These are phyloP conservation scores for Reutealis trisperma DNA, from an alignment of 345 rosid species.

Conservation along the genomic window DNA sequence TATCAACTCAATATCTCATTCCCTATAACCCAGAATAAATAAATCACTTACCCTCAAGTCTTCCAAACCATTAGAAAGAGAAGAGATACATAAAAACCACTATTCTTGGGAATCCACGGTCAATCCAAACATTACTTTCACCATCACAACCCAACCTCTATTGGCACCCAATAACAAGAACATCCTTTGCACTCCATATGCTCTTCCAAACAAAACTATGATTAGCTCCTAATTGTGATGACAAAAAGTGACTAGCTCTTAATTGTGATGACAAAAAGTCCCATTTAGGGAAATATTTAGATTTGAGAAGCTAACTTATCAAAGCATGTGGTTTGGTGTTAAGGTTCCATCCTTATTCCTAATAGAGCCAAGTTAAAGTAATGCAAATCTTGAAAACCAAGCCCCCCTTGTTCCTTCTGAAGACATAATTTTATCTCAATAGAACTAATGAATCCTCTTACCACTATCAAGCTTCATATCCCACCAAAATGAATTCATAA, in stretches of 20 bases:
- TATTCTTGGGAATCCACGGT: background rate
- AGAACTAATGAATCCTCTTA: background rate
- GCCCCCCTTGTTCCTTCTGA: background rate
- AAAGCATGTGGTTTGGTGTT: background rate
- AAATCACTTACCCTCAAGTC: too few relatives aligned
- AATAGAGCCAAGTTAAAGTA: background rate
- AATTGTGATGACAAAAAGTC: background rate
- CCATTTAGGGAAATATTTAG: background rate
- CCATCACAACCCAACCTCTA: background rate
- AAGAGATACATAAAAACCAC: too few relatives aligned
- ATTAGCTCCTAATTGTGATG: background rate
- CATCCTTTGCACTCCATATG: background rate
- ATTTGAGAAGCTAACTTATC: background rate
- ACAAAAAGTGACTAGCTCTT: background rate
- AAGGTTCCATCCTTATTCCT: background rate
- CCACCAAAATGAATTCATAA: constrained; percentile 3
- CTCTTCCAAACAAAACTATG: background rate
- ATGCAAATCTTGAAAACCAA: background rate
- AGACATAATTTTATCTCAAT: background rate
- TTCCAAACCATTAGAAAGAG: too few relatives aligned
- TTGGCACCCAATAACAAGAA: background rate
- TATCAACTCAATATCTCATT: too few relatives aligned
- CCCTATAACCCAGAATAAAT: too few relatives aligned
- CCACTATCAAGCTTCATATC: background rate
- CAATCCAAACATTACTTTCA: background rate